Evolutionary conservation across 2,329 filamentous ascomycete genomes (phyloP).

Genomic region (Aschersonia sp.): DNA sequence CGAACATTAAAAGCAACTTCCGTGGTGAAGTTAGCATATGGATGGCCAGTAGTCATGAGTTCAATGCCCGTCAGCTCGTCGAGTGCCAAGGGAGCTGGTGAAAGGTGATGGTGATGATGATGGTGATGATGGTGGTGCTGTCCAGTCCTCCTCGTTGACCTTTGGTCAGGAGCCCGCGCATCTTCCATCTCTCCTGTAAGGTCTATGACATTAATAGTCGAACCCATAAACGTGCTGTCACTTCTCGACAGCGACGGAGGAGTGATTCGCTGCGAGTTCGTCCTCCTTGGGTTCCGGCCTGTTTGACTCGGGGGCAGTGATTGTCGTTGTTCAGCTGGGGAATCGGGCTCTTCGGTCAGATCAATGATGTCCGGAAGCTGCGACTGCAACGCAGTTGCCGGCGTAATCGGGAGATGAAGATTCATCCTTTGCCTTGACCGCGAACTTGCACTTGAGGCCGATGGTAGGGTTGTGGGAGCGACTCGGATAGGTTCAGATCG

Average conservation of each 20-base stretch:
- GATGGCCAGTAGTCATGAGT: slow-evolving; percentile 6
- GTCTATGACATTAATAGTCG: slow-evolving; percentile 29
- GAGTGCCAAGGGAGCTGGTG: slow-evolving; percentile 1
- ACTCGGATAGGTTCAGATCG: background rate
- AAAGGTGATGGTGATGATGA: slow-evolving; percentile 4
- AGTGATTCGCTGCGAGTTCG: slow-evolving; percentile 23
- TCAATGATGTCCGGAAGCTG: slow-evolving; percentile 27
- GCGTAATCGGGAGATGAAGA: background rate
- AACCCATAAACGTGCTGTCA: slow-evolving; percentile 26
- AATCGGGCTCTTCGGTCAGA: slow-evolving; percentile 35
- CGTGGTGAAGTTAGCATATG: too few species aligned
- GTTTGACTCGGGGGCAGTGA: slow-evolving; percentile 10
- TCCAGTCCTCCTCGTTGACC: background rate
- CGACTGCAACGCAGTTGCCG: background rate
- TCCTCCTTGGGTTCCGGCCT: slow-evolving; percentile 24
- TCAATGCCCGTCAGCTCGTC: slow-evolving; percentile 14
- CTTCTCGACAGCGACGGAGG: slow-evolving; percentile 28
- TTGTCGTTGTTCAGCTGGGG: slow-evolving; percentile 21
- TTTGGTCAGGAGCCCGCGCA: slow-evolving; percentile 9
- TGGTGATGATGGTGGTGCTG: slow-evolving; percentile 5
- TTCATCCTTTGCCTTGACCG: background rate
- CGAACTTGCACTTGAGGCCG: background rate
- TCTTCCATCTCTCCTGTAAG: slow-evolving; percentile 31
- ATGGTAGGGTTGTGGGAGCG: background rate
- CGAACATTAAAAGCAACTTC: slow-evolving; percentile 10